Evolutionary conservation across 2,329 filamentous ascomycete genomes (phyloP), one percentile per base, ranked within the genome.

Genomic region (Anthostomella pinea): DNA sequence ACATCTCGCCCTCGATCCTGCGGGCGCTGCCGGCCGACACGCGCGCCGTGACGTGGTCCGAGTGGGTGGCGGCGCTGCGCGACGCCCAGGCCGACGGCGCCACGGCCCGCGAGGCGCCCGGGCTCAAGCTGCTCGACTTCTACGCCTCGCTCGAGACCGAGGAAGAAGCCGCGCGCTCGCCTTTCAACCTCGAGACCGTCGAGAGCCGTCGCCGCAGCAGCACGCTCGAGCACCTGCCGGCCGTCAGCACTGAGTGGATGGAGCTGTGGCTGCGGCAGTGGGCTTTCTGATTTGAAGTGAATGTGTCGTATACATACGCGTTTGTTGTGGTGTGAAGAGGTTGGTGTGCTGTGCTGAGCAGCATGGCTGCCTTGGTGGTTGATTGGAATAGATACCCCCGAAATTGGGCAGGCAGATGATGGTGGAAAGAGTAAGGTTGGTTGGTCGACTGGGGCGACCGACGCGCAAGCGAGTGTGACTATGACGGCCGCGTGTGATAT

Each of bases 51-150:
- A 25, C 48, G 11, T 51, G 45, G 45, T 19, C 18, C 7, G 45
- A 46, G 27, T 51, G 48, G 48, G 48, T 51, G n/a, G 36, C 33
- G 25, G 43, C 41, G n/a, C 45, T 51, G 34, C 18, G 35, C 29
- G 14, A 31, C 45, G 11, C 36, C 41, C 24, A 43, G 39, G 25
- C 8, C n/a, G 17, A 16, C 29, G 27, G n/a, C 2, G 22, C 13
- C 10, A 27, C 31, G 11, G 46, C 48, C 7, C 41, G 43, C 32
- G 48, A 51, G n/a, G 33, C 47, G 5, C 41, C 46, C 8, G 48
- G 46, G 8, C 43, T 51, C 14, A 51, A 51, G 35, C 38, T 51
- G 2, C 46, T 49, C 14, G 46, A 49, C n/a, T 51, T 51, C 35
- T 51, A 51, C 41, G 45, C 46, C 35, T 15, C 33, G 2, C 41